These are phyloP conservation scores for Sporothrix globosa DNA, from an alignment of 2,329 filamentous ascomycete genomes.

Conservation along the genomic window DNA sequence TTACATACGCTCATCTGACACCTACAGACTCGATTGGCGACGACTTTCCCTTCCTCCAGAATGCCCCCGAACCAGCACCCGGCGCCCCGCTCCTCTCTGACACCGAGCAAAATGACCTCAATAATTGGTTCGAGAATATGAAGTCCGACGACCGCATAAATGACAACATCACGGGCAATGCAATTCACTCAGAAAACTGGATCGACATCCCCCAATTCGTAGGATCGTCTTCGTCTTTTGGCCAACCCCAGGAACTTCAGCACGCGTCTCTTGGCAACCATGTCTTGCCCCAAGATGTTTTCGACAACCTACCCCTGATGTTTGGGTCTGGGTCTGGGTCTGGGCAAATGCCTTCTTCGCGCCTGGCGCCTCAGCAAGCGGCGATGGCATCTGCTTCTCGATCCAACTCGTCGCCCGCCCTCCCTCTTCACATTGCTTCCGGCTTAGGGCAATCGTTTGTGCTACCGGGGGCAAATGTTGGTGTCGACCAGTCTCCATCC, in stretches of 20 bases:
- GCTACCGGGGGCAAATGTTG: conserved; percentile 29
- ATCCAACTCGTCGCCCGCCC: conserved; percentile 23
- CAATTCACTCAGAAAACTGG: conserved; percentile 57
- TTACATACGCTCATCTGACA: conserved; percentile 39
- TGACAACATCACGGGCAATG: conserved; percentile 48
- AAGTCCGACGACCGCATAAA: conserved; percentile 49
- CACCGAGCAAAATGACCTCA: conserved; percentile 61
- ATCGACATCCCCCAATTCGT: conserved; percentile 65
- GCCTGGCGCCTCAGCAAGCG: conserved; percentile 37
- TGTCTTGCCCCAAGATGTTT: conserved; percentile 38
- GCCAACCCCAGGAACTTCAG: conserved; percentile 52
- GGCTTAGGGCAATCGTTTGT: not conserved
- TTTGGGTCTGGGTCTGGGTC: not conserved
- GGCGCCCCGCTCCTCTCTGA: conserved; percentile 69
- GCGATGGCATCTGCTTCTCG: conserved; percentile 15
- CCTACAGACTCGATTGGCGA: conserved; percentile 52
- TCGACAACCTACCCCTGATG: conserved; percentile 39
- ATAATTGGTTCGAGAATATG: conserved; percentile 61
- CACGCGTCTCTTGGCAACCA: conserved; percentile 39
- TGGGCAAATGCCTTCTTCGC: not conserved
- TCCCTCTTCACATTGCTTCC: conserved; percentile 7
- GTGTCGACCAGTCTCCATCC: conserved; percentile 44
- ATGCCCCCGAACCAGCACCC: conserved; percentile 64
- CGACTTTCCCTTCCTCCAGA: conserved; percentile 49
- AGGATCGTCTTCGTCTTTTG: conserved; percentile 66